Base-by-base conservation (phyloP, 2,329 filamentous ascomycete species). In the Fusarium drepaniforme region DNA sequence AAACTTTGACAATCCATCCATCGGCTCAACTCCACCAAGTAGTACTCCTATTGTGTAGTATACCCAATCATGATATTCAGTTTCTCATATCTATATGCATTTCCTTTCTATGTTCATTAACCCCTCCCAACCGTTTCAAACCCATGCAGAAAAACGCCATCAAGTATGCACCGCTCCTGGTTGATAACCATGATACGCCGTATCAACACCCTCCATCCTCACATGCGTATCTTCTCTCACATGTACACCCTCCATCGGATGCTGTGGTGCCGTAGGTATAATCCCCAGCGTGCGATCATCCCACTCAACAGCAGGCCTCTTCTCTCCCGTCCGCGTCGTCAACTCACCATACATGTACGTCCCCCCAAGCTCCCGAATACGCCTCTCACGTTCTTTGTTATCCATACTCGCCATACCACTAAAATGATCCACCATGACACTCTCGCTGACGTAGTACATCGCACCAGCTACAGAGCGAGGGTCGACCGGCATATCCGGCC, bases 401-500 rank as follows among this genome's bases (percentile, higher is more conserved):
- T 75, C 57, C 69, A 79, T 56, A 18, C 65, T 72, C 4, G 72
- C 73, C 75, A 78, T 75, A 1, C 76, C 77, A 28, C 68, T 72
- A 9, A 78, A 79, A 11, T 75, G 72, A 15, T 77, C 60, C 28
- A 78, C 70, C 78, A 79, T 78, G 2, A 64, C 65, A 28, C 78
- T 79, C 59, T 79, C 76, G 11, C 70, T 75, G 15, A 85, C 82
- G 46, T 87, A 86, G 73, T 84, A 86, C 83, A 88, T 81, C 5
- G 84, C 80, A 6, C 86, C 86, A 0, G 84, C 85, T 11, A 89
- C 81, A 1, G 81, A 86, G 25, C 85, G 85, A 23, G 86, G 87
- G 21, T 88, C 86, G 3, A 87, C 82, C 0, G 86, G 84, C 81
- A 88, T 83, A 28, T 82, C 79, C 4, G 85, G 86, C 83, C 84